Percentiles rank a stretch among this genome's conserved stretches.
Conservation (phyloP, 345 rosid genomes). For the Euphorbia tirucalli region DNA sequence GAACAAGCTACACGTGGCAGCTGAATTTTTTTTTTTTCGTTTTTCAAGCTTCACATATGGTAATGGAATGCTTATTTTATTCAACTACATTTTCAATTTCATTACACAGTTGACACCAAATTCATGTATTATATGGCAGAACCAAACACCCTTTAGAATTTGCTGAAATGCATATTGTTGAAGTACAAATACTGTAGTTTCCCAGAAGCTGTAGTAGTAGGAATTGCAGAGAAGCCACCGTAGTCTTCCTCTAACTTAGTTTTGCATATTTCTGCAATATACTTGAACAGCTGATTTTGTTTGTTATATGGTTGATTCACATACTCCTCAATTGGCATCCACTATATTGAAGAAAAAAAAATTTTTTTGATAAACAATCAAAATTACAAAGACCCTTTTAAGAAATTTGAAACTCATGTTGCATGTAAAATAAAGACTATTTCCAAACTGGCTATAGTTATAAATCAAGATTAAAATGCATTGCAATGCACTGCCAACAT, state of each 20-base stretch:
- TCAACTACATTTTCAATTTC: no score
- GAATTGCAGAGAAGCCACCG: slow-evolving; percentile 46
- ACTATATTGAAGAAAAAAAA: slow-evolving; percentile 33
- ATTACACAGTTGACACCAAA: no score
- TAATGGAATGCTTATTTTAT: no score
- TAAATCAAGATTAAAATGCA: neutral
- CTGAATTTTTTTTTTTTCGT: no score
- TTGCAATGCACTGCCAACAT: no score
- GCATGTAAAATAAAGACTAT: no score
- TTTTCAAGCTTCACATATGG: no score
- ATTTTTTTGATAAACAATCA: no score
- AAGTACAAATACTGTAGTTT: slow-evolving; percentile 46
- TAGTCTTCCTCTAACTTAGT: slow-evolving; percentile 41
- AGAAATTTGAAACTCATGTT: neutral
- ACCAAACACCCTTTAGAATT: neutral
- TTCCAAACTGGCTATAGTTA: no score
- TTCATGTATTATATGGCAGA: no score
- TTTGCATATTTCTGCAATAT: slow-evolving; percentile 55
- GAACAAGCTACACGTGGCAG: no score
- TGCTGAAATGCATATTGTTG: slow-evolving; percentile 32
- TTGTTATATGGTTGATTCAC: slow-evolving; percentile 52
- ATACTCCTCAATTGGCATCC: slow-evolving; percentile 72
- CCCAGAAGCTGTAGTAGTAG: slow-evolving; percentile 45
- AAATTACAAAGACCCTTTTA: neutral
- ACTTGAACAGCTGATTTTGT: slow-evolving; percentile 41